phyloP scores from a whole-genome alignment of 805 yeast species.

The Kazachstania kunashirensis region DNA sequence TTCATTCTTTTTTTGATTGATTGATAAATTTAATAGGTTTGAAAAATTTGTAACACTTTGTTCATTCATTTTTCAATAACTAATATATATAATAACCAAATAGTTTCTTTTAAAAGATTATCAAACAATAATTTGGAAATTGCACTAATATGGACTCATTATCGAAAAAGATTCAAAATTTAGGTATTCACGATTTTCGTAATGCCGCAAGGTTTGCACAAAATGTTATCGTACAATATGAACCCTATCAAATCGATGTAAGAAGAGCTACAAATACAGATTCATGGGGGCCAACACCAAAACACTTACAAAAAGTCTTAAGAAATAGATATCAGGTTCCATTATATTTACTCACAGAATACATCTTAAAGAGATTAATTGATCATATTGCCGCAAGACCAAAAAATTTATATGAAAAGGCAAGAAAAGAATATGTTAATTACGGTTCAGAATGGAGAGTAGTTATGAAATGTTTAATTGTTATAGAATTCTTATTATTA shows the following conservation, averaged over 20 bases:
- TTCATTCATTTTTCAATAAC: too few relatives aligned
- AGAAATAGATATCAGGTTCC: conserved; percentile 26
- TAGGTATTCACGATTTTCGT: conserved; percentile 32
- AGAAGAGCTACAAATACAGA: conserved; percentile 43
- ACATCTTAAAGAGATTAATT: conserved; percentile 28
- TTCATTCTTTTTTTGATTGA: too few relatives aligned
- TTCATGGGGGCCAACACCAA: conserved; percentile 43
- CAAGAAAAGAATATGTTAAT: conserved; percentile 33
- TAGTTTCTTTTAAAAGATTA: too few relatives aligned
- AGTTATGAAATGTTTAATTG: conserved; percentile 31
- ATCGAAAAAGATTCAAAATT: conserved; percentile 27
- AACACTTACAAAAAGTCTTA: conserved; percentile 32
- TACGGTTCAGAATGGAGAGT: conserved; percentile 35
- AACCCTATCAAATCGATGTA: conserved; percentile 31
- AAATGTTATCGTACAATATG: conserved; percentile 31
- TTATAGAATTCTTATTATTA: conserved; percentile 28
- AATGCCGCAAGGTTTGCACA: conserved; percentile 35
- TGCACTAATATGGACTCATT: conserved; percentile 28
- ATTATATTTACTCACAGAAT: conserved; percentile 27
- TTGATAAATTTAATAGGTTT: too few relatives aligned
- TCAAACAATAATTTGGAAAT: too few relatives aligned
- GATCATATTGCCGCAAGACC: conserved; percentile 31
- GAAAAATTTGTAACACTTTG: too few relatives aligned
- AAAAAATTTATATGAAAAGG: conserved; percentile 31
- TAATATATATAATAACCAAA: too few relatives aligned